Evolutionary conservation across 495 filamentous ascomycete species (phyloP).

Genomic region (Copromyces sp.): DNA sequence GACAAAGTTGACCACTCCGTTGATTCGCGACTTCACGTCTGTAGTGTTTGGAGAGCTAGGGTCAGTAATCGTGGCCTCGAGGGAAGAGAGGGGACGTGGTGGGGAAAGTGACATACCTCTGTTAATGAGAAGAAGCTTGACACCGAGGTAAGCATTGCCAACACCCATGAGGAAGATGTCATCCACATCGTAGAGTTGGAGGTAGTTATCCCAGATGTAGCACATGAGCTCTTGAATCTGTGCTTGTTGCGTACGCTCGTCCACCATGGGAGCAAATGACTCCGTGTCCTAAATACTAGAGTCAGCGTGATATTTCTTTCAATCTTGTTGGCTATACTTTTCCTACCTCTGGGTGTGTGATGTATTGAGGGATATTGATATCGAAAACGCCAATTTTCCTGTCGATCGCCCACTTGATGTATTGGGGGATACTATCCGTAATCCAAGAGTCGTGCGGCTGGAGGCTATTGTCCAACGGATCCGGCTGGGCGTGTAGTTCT

Average conservation of each 20-base stretch:
- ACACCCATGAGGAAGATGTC: slow-evolving; percentile 78
- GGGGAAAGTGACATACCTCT: slow-evolving; percentile 38
- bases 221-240: slow-evolving; percentile 65
- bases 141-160: slow-evolving; percentile 61
- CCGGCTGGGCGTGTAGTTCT: slow-evolving; percentile 55
- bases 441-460: slow-evolving; percentile 78
- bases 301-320: background rate
- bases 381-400: slow-evolving; percentile 76
- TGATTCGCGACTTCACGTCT: slow-evolving; percentile 37
- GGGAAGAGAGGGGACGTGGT: background rate
- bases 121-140: slow-evolving; percentile 58
- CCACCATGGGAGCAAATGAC: slow-evolving; percentile 21
- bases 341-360: slow-evolving; percentile 45
- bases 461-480: slow-evolving; percentile 57
- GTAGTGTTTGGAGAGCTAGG: background rate
- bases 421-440: slow-evolving; percentile 63
- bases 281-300: slow-evolving; percentile 17
- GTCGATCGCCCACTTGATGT: slow-evolving; percentile 69
- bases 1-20: slow-evolving; percentile 48
- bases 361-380: slow-evolving; percentile 72
- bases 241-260: slow-evolving; percentile 32
- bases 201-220: slow-evolving; percentile 96
- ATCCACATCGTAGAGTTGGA: slow-evolving; percentile 61
- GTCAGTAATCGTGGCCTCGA: slow-evolving; percentile 3
- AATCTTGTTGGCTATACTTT: background rate